Base-by-base conservation (phyloP, 768 basidiomycete species). In the Cyclocybe aegerita region DNA sequence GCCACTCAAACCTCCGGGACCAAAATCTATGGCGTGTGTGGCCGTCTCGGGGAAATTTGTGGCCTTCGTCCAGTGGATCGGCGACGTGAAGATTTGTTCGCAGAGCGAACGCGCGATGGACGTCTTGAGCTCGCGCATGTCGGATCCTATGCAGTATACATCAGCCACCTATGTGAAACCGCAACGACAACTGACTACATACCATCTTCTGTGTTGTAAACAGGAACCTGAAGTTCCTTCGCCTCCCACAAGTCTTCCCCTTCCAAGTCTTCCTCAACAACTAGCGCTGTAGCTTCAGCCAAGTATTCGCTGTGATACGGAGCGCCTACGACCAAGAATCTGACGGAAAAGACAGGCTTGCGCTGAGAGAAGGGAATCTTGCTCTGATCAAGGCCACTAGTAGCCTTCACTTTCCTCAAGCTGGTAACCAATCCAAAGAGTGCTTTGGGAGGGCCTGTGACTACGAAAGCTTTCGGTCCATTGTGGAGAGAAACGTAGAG, bases 221-320 rank as follows among this genome's bases (percentile, higher is more conserved):
- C 91, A 4, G 93, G 83, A 56, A 97, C 88, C 35, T 75, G 78
- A 40, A 98, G 73, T 37, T 91, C 87, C 17, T 73, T 68, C 1
- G 77, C 58, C 17, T 70, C 64, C 91, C 92, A 95, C 17, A 96
- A 64, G 60, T 96, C 93, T 60, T 92, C 80, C 2, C 80, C 85
- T 9, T 71, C 74, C 33, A 95, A 69, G 71, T 95, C 92, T 50
- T 88, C 81, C n/a, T 79, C 67, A 35, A 88, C 68, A 41, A 97
- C 70, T 67, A 84, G 88, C 55, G 93, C 81, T 2, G 92, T 82
- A 1, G 84, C 88, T 29, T 80, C 85, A 12, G 64, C 64, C 48
- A 99, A 76, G 69, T 98, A 96, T 14, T 75, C 73, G 68, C 93
- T 95, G 77, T 99, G 97, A 72, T 94, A 99, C 0, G 97, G 97